phyloP scores from a whole-genome alignment of 495 filamentous ascomycete genomes.

The Paragyromitra xinjiangensis region DNA sequence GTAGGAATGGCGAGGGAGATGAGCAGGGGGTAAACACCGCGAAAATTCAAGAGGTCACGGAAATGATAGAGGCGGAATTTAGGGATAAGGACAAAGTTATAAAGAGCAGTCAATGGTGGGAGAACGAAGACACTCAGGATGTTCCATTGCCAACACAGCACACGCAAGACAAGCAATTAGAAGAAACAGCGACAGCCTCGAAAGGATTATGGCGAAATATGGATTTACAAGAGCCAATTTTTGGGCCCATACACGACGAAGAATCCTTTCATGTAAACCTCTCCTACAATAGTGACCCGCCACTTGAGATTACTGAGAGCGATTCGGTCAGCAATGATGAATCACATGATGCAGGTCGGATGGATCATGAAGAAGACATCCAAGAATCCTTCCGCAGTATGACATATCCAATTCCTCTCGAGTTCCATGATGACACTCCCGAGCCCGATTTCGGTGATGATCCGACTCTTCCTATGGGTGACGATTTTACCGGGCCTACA shows the following conservation, averaged over 20 bases:
- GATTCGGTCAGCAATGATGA: background rate
- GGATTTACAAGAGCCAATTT: background rate
- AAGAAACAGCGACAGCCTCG: background rate
- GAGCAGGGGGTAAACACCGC: background rate
- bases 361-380: background rate
- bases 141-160: slow-evolving; percentile 24
- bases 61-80: background rate
- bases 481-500: background rate
- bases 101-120: slow-evolving; percentile 57
- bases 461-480: background rate
- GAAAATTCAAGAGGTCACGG: background rate
- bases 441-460: background rate
- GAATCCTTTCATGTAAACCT: slow-evolving; percentile 5
- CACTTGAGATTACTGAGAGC: background rate
- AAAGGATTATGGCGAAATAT: background rate
- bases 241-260: background rate
- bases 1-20: background rate
- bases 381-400: slow-evolving; percentile 22
- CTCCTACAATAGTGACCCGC: slow-evolving; percentile 4
- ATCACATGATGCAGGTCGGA: background rate
- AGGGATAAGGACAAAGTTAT: slow-evolving; percentile 26
- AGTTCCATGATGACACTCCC: slow-evolving; percentile 7
- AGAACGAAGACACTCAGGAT: slow-evolving; percentile 50
- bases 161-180: background rate
- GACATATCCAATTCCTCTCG: slow-evolving; percentile 9